Conservation (phyloP, 257 asterid species). For the Striga asiatica region DNA sequence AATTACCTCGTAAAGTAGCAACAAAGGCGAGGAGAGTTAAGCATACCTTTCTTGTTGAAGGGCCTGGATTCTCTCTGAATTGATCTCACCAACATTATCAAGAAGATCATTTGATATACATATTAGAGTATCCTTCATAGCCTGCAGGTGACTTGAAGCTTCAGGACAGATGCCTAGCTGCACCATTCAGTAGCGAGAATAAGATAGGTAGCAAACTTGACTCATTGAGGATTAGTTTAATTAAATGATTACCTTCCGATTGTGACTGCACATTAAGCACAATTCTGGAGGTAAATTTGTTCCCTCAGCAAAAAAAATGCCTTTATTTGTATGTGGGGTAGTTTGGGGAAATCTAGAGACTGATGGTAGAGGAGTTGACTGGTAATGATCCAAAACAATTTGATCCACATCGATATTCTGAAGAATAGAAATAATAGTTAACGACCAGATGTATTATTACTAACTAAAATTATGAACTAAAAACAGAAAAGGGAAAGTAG, state of each 20-base stretch:
- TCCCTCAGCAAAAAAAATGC: conserved; percentile 20
- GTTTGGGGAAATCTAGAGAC: conserved; percentile 49
- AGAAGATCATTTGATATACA: conserved; percentile 78
- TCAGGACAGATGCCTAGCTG: conserved; percentile 89
- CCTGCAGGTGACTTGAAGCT: conserved; percentile 69
- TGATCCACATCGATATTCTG: conserved; percentile 83
- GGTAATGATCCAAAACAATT: conserved; percentile 61
- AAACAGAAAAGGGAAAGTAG: neutral
- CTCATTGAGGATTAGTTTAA: conserved; percentile 7
- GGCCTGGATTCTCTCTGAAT: conserved; percentile 46
- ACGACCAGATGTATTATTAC: conserved; percentile 5
- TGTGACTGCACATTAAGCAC: conserved; percentile 65
- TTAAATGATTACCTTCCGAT: conserved; percentile 44
- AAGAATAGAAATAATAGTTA: conserved; percentile 6
- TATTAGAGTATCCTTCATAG: conserved; percentile 68
- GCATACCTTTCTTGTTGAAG: conserved; percentile 83
- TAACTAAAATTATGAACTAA: conserved; percentile 6
- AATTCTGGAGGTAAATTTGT: conserved; percentile 60
- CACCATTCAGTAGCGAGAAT: conserved; percentile 21
- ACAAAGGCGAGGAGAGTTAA: conserved; percentile 12
- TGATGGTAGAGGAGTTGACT: conserved; percentile 81
- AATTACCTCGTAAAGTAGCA: conserved; percentile 4
- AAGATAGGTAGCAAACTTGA: conserved; percentile 16
- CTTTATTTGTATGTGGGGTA: conserved; percentile 42
- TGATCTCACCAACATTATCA: conserved; percentile 67